Evolutionary conservation across 2,329 filamentous ascomycete genomes (phyloP).

Genomic region (Falciphora oryzae): DNA sequence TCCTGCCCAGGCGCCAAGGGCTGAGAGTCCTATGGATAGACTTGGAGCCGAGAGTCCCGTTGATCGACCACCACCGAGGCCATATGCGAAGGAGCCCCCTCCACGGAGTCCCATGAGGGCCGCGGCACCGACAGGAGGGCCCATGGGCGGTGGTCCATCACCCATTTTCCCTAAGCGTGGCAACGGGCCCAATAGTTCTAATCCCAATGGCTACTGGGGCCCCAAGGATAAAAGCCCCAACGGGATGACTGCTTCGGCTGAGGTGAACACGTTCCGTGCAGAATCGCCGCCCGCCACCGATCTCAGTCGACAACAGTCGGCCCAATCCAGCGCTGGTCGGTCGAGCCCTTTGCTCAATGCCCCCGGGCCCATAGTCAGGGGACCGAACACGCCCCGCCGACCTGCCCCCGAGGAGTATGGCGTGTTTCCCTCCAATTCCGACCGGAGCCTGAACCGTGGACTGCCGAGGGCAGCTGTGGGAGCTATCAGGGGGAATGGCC

Average conservation of each 20-base stretch:
- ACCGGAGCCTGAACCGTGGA: neutral
- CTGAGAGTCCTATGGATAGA: constrained; percentile 7
- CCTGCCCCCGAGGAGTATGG: constrained; percentile 7
- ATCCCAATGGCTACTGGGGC: neutral
- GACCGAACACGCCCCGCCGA: neutral
- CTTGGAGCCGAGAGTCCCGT: constrained; percentile 5
- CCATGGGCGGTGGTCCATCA: neutral
- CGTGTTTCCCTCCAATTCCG: constrained; percentile 7
- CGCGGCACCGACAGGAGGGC: neutral
- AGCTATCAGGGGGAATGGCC: neutral
- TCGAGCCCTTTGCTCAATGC: neutral
- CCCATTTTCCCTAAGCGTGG: neutral
- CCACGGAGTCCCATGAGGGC: neutral
- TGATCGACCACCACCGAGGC: neutral
- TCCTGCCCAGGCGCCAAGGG: constrained; percentile 1
- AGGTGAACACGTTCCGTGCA: neutral
- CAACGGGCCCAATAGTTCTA: neutral
- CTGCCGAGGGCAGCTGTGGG: constrained; percentile 5
- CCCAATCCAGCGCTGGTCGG: neutral
- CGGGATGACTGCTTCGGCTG: neutral
- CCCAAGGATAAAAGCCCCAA: neutral
- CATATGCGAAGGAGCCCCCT: neutral
- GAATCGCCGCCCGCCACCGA: neutral
- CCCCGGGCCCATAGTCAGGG: neutral
- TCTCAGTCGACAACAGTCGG: neutral